phyloP scores from a whole-genome alignment of 495 filamentous ascomycete genomes.

The Astrothelium subdiscretum region DNA sequence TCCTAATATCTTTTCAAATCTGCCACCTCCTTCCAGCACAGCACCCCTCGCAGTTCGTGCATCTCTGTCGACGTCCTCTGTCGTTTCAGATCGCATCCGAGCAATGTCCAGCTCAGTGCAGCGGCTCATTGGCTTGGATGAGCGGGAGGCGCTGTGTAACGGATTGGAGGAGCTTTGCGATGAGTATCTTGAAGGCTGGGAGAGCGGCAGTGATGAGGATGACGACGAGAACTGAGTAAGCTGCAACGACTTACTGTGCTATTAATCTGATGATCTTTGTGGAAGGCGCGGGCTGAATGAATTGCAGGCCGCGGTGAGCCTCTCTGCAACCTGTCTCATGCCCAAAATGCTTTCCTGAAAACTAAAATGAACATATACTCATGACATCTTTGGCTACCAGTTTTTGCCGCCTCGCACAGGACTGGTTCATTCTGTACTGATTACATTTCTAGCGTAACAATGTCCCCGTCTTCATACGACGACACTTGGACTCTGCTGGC shows the following conservation, averaged over 20 bases:
- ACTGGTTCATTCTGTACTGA: too few relatives aligned
- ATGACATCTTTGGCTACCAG: too few relatives aligned
- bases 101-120: conserved; percentile 48
- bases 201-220: conserved; percentile 67
- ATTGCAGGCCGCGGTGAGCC: neutral
- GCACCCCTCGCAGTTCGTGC: conserved; percentile 45
- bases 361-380: too few relatives aligned
- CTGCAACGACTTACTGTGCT: too few relatives aligned
- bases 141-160: conserved; percentile 70
- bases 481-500: neutral
- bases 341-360: too few relatives aligned
- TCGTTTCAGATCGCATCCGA: conserved; percentile 57
- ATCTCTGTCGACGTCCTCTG: conserved; percentile 61
- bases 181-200: conserved; percentile 81
- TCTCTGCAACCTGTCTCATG: neutral
- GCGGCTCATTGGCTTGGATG: conserved; percentile 53
- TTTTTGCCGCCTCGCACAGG: too few relatives aligned
- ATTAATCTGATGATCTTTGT: too few relatives aligned
- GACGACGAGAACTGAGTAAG: conserved; percentile 50
- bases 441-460: neutral
- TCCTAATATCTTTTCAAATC: conserved; percentile 49
- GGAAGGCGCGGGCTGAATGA: too few relatives aligned
- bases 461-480: neutral
- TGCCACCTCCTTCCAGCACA: neutral
- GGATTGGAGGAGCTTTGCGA: conserved; percentile 78